phyloP scores from a whole-genome alignment of 148 eudicot genomes.

The Pharnaceum exiguum region DNA sequence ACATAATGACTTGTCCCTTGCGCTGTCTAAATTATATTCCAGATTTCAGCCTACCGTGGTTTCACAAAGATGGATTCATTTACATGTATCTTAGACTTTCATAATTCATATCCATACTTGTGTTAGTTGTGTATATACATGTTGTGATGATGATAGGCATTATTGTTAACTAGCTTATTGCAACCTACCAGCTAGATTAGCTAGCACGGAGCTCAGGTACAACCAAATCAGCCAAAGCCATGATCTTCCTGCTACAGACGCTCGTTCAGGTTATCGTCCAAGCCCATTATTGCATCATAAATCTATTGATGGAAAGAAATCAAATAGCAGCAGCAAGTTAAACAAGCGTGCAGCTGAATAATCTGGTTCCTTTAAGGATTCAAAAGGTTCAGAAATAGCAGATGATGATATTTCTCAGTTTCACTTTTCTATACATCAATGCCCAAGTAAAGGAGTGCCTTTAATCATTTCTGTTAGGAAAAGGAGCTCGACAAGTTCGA shows the following conservation, averaged over 20 bases:
- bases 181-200: constrained; percentile 62
- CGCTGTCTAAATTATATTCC: no score
- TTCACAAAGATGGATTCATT: no score
- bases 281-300: constrained; percentile 42
- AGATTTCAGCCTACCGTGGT: no score
- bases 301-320: constrained; percentile 20
- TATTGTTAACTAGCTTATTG: constrained; percentile 6
- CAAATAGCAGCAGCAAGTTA: constrained; percentile 8
- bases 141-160: not conserved
- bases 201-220: constrained; percentile 42
- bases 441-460: constrained; percentile 70
- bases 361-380: constrained; percentile 14
- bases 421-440: constrained; percentile 88
- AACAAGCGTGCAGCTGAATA: constrained; percentile 22
- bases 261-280: constrained; percentile 18
- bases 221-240: constrained; percentile 29
- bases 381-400: no score
- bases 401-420: constrained; percentile 33
- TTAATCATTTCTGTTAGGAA: constrained; percentile 37
- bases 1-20: no score
- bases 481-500: constrained; percentile 29
- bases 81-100: not conserved
- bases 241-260: constrained; percentile 13
- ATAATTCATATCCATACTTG: not conserved
- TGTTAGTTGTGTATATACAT: not conserved